Evolutionary conservation across 345 rosid genomes (phyloP), one percentile per base, ranked within the genome.

Genomic region (Salix purpurea): DNA sequence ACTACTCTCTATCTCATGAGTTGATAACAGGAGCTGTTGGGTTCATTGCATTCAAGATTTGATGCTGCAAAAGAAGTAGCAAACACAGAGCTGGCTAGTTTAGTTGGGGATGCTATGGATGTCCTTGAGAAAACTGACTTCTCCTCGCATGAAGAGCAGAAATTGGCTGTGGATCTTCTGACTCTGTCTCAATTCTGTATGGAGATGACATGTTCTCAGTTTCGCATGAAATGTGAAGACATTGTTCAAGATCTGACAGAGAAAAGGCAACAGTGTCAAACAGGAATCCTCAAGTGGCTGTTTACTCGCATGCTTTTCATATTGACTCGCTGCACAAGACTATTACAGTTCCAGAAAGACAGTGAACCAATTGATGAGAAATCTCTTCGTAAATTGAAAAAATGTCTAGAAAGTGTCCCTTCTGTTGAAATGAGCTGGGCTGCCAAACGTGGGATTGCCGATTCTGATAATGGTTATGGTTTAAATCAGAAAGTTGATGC

Each of bases 271-370:
- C 86, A 83, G 71, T 90, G 97, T 79, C 90, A 86, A 84, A 78
- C 86, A 40, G 94, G 90, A 80, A 75, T 86, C 37, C 81, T 89
- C 74, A 92, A 89, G 88, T 89, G 94, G 91, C 84, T 90, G 52
- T 86, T 82, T 69, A 90, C 94, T 16, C 90, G 90, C 70, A 78
- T 92, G 91, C 91, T 92, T 73, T 92, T 89, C 74, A 89, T 92
- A 82, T 77, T 92, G 87, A 90, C 93, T 52, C 91, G 91, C 70
- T 90, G 92, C 86, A 92, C 97, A 62, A 90, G 97, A 78, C 81
- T 90, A 70, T 82, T 92, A 77, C 88, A 87, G 83, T 90, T 88
- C 80, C 93, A 89, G 85, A 92, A 92, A 75, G 97, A 87, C 76
- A 83, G 83, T 28, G 87, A 88, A 81, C 90, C 91, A 2, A 89